Percentiles rank a stretch among this genome's conserved stretches.
phyloP scores from a whole-genome alignment of 2,329 filamentous ascomycete species.

The Uncinocarpus reesii region DNA sequence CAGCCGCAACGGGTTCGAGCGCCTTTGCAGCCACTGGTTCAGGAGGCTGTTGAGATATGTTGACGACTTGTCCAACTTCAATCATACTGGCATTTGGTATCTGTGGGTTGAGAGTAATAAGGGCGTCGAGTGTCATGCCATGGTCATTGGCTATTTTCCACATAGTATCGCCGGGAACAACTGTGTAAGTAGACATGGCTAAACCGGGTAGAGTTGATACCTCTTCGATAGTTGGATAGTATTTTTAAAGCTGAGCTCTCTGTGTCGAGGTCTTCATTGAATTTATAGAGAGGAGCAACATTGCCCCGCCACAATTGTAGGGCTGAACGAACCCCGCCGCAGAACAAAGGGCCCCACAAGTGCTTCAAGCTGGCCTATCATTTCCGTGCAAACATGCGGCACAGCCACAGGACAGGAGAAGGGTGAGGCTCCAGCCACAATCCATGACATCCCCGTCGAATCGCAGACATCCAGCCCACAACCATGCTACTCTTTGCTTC shows the following conservation, averaged over 20 bases:
- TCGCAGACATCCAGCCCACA: too few relatives aligned
- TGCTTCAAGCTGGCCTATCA: not conserved
- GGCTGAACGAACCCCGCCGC: not conserved
- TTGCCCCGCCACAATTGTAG: slow-evolving; percentile 7
- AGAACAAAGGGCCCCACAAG: not conserved
- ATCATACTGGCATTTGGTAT: slow-evolving; percentile 15
- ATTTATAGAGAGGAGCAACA: not conserved
- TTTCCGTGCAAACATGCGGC: not conserved
- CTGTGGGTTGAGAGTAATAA: slow-evolving; percentile 17
- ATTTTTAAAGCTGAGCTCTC: too few relatives aligned
- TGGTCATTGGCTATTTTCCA: slow-evolving; percentile 29
- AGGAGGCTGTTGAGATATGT: slow-evolving; percentile 10
- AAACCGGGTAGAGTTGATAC: not conserved
- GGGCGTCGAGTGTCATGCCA: slow-evolving; percentile 20
- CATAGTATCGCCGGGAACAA: slow-evolving; percentile 17
- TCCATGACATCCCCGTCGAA: too few relatives aligned
- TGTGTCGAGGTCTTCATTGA: too few relatives aligned
- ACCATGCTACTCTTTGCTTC: too few relatives aligned
- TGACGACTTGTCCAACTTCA: slow-evolving; percentile 15
- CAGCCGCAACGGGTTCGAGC: not conserved
- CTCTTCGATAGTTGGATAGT: not conserved
- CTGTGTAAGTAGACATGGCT: slow-evolving; percentile 15
- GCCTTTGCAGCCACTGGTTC: not conserved
- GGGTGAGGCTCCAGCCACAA: not conserved
- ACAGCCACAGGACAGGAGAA: not conserved